A percentile compares a stretch with the other conserved stretches of the same genome.
These are phyloP conservation scores for Coemansia sp. DNA, from an alignment of 192 early-diverging fungal species.

Conservation along the genomic window DNA sequence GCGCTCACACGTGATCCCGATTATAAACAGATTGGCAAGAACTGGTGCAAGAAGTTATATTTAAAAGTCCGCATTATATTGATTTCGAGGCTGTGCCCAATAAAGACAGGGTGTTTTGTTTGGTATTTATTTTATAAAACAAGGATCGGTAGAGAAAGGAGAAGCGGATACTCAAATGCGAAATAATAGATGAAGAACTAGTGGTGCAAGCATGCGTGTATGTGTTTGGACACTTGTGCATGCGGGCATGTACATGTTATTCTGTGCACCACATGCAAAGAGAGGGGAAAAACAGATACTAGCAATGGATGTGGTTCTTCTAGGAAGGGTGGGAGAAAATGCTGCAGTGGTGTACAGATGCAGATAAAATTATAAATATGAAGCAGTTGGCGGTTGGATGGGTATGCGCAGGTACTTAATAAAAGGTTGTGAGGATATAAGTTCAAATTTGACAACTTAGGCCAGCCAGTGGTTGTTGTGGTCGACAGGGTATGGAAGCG, in stretches of 20 bases:
- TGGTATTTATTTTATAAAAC: background rate
- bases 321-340: no score
- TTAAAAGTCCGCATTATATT: no score
- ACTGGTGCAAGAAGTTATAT: background rate
- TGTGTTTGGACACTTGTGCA: background rate
- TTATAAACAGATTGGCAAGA: background rate
- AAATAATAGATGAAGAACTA: background rate
- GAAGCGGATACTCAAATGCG: background rate
- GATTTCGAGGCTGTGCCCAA: background rate
- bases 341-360: slow-evolving; percentile 3
- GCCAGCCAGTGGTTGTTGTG: slow-evolving; percentile 2
- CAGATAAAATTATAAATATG: background rate
- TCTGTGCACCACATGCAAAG: background rate
- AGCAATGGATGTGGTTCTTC: background rate
- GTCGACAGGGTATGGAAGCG: slow-evolving; percentile 24
- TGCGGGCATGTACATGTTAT: background rate
- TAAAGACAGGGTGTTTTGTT: background rate
- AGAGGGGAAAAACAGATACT: background rate
- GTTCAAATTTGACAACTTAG: slow-evolving; percentile 7
- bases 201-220: background rate
- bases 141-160: background rate
- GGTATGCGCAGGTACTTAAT: background rate
- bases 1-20: slow-evolving; percentile 32
- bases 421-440: background rate
- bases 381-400: background rate